A percentile compares a stretch with the other conserved stretches of the same genome.
Evolutionary conservation across 768 basidiomycete genomes (phyloP).

Genomic region (Aureoboletus auriporus): DNA sequence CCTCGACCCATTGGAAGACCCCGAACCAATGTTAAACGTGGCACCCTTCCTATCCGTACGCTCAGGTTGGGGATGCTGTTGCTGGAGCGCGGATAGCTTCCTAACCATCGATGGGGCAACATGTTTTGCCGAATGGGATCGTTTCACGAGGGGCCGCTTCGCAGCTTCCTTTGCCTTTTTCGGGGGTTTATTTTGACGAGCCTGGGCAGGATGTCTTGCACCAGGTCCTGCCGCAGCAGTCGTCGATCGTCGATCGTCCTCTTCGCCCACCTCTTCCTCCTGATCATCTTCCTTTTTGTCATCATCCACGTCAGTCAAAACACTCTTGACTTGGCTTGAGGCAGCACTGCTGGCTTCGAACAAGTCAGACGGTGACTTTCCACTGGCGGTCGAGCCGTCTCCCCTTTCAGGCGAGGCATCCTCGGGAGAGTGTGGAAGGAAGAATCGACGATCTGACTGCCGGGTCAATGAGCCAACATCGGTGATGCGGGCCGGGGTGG

Average conservation of each 20-base stretch:
- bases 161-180: constrained; percentile 33
- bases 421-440: constrained; percentile 43
- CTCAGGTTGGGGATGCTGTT: constrained; percentile 13
- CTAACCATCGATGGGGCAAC: constrained; percentile 26
- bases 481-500: constrained; percentile 7
- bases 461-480: constrained; percentile 30
- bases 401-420: constrained; percentile 34
- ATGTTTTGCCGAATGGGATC: constrained; percentile 28
- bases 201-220: constrained; percentile 7
- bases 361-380: constrained; percentile 30
- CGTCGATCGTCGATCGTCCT: constrained; percentile 21
- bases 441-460: constrained; percentile 39
- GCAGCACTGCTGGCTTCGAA: constrained; percentile 34
- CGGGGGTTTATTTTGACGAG: constrained; percentile 18
- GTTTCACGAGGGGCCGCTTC: constrained; percentile 24
- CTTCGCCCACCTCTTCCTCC: constrained; percentile 13
- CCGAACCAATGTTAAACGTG: constrained; percentile 58
- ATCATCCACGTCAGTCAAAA: constrained; percentile 17
- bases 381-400: constrained; percentile 28
- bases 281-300: constrained; percentile 16
- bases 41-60: constrained; percentile 25
- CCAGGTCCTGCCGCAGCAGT: constrained; percentile 8
- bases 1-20: constrained; percentile 48
- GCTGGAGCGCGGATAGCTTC: constrained; percentile 24
- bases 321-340: constrained; percentile 28